Base-by-base conservation (phyloP, 2,329 filamentous ascomycete genomes). In the Endoconidiophora polonica region DNA sequence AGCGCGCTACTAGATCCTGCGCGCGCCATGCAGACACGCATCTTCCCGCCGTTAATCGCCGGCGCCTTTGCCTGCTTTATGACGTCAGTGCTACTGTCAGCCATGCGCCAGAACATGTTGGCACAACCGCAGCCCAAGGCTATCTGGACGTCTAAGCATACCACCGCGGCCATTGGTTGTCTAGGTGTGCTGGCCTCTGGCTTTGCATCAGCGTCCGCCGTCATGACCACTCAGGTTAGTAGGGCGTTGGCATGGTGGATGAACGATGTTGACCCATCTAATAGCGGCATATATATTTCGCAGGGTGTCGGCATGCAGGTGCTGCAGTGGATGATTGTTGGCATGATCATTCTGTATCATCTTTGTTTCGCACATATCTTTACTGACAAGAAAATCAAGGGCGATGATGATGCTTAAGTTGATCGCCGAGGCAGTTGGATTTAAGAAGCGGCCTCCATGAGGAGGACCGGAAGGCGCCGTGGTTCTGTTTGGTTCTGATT, bases 321-420 rank as follows among this genome's bases (percentile, higher is more conserved):
- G 24, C 36, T 53, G 2, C 52, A 53, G 43, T 53, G 52, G 52
- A 39, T 50, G 36, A 53, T 53, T 44, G 47, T 49, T 22, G 39
- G 43, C 5, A 46, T 53, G 52, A 46, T 53, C 33, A 50, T 53
- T 22, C 9, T 53, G 43, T 53, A 53, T 23, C 47, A 53, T 36
- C 16, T 53, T 20, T 53, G 47, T 44, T 53, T 53, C 44, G 38
- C 52, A 5, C 47, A 50, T n/a, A 20, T 52, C 10, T 52, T 52
- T 18, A 52, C 46, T 12, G 46, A 46, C 26, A 49, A 49, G 50
- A 52, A 52, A 42, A 43, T 48, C 38, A 42, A 24, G 14, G 26
- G 16, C 18, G 43, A n/a, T 26, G 46, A 20, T 3, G 40, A 44
- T 20, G 44, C 5, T 7, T 37, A 14, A 26, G 3, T 22, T 18